Conservation (phyloP, 129 eudicot genomes). For the Artemisia argyi region DNA sequence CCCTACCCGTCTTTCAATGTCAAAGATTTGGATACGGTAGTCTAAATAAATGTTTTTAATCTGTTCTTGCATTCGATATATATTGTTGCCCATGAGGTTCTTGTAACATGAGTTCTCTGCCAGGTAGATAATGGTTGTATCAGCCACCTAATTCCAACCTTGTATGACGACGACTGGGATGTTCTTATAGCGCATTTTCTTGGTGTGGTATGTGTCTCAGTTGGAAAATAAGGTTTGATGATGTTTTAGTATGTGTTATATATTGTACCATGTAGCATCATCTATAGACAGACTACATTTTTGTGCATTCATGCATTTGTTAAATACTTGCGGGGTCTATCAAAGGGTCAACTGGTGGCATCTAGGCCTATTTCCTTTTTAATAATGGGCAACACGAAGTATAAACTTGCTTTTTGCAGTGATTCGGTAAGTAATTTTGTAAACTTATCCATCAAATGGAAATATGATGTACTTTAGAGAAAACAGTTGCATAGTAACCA, state of each 20-base stretch:
- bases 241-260: slow-evolving; percentile 3
- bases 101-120: slow-evolving; percentile 17
- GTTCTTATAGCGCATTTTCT: slow-evolving; percentile 97
- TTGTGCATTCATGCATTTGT: no score
- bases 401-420: not conserved
- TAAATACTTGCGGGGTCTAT: no score
- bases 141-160: slow-evolving; percentile 66
- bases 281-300: no score
- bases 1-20: slow-evolving; percentile 97
- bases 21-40: slow-evolving; percentile 92
- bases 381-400: not conserved
- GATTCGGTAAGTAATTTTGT: not conserved
- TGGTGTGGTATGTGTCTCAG: slow-evolving; percentile 78
- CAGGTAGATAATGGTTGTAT: slow-evolving; percentile 97
- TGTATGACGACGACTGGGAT: slow-evolving; percentile 87
- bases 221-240: slow-evolving; percentile 27
- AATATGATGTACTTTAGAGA: not conserved
- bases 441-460: not conserved
- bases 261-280: no score
- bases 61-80: slow-evolving; percentile 18
- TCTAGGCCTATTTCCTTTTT: not conserved
- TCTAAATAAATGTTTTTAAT: slow-evolving; percentile 12
- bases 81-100: slow-evolving; percentile 5
- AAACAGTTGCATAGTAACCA: no score
- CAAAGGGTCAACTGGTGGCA: not conserved